These are phyloP conservation scores for Lolium rigidum DNA, from an alignment of 176 grass and related monocot genomes.

Conservation along the genomic window DNA sequence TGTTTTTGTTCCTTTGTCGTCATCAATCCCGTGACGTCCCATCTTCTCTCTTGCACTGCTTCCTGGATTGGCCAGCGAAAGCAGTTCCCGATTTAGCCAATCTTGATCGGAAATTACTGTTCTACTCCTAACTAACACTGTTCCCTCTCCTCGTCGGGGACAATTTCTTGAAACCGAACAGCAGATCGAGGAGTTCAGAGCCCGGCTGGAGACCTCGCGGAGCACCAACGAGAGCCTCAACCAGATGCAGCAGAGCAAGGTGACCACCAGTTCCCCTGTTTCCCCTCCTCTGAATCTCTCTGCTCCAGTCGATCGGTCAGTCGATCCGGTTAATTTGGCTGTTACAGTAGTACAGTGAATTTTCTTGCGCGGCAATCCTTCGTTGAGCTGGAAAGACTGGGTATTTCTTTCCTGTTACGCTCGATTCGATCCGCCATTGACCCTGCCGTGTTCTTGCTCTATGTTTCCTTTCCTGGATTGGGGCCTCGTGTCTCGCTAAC, in stretches of 20 bases:
- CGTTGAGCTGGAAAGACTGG: not conserved
- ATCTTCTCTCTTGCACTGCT: not conserved
- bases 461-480: slow-evolving; percentile 33
- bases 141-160: not conserved
- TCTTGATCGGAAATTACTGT: not conserved
- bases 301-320: not conserved
- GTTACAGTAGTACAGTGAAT: not conserved
- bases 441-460: not conserved
- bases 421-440: slow-evolving; percentile 21
- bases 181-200: slow-evolving; percentile 53
- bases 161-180: not conserved
- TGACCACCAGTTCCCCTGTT: not conserved
- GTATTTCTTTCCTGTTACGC: not conserved
- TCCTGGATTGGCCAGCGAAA: not conserved
- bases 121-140: not conserved
- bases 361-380: slow-evolving; percentile 33
- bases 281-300: not conserved
- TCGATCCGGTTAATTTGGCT: not conserved
- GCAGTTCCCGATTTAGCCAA: not conserved
- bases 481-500: slow-evolving; percentile 18
- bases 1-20: not conserved
- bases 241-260: slow-evolving; percentile 39
- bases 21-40: not conserved
- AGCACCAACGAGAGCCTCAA: slow-evolving; percentile 38
- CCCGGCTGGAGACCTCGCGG: slow-evolving; percentile 44